Percentiles rank a stretch among this genome's conserved stretches.
These are phyloP conservation scores for Didymella segeticola DNA, from an alignment of 2,329 filamentous ascomycete species.

Conservation along the genomic window DNA sequence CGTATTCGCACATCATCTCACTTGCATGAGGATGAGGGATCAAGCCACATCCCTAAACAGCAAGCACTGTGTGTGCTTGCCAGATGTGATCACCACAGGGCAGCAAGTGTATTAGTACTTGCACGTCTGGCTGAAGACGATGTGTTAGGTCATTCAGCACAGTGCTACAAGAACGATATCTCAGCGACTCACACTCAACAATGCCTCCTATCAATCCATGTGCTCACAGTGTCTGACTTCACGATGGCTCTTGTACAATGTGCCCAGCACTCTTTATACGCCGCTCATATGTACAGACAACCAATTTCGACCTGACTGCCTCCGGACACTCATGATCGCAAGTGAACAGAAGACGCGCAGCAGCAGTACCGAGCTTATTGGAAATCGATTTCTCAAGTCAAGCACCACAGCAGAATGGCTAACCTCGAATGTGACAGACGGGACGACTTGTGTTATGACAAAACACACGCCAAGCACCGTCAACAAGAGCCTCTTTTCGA, in stretches of 20 bases:
- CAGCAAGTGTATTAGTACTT: background rate
- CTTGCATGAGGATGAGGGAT: background rate
- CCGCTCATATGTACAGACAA: background rate
- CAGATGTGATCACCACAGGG: background rate
- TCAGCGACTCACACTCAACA: background rate
- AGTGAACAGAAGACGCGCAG: background rate
- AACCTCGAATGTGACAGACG: background rate
- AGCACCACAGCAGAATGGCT: background rate
- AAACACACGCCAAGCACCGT: background rate
- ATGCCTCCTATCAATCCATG: background rate
- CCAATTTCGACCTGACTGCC: background rate
- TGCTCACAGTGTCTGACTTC: background rate
- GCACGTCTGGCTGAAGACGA: too few species aligned
- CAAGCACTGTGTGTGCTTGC: background rate
- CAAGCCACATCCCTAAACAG: background rate
- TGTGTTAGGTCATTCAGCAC: background rate
- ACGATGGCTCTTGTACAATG: background rate
- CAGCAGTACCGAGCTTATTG: background rate
- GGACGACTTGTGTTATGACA: background rate
- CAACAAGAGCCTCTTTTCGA: background rate
- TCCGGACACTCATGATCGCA: background rate
- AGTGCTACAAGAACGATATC: background rate
- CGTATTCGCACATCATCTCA: background rate
- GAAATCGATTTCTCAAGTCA: too few species aligned
- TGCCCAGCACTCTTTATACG: background rate